These are phyloP conservation scores for Saccharomyces hybrid DNA, from an alignment of 1,139 yeast species.

Conservation along the genomic window DNA sequence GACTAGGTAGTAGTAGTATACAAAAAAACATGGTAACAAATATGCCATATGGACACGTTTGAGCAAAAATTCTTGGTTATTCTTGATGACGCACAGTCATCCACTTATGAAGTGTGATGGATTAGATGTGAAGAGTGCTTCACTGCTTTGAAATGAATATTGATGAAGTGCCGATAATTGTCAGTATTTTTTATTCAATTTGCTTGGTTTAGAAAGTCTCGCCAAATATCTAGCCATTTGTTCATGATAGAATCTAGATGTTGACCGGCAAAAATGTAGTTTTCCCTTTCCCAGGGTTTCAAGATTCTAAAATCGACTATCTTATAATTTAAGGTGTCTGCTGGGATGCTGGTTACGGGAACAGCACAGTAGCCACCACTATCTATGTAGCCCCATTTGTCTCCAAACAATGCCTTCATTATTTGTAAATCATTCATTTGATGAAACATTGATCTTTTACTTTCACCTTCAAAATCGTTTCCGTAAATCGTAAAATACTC, in stretches of 20 bases:
- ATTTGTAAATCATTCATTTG: conserved; percentile 21
- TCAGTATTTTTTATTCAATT: not conserved
- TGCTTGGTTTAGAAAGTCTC: conserved; percentile 3
- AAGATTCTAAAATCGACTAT: conserved; percentile 11
- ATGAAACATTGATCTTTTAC: conserved; percentile 13
- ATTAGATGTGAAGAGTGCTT: not conserved
- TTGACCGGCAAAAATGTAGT: conserved; percentile 2
- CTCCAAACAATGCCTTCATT: conserved; percentile 25
- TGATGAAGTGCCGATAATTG: not conserved
- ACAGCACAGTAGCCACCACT: conserved; percentile 17
- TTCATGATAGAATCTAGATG: conserved; percentile 1
- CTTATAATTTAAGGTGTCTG: conserved; percentile 2
- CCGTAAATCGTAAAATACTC: conserved; percentile 30
- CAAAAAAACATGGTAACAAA: not conserved
- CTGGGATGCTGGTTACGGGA: not conserved
- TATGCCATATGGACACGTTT: not conserved
- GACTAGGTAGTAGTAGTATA: not conserved
- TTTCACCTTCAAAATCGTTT: conserved; percentile 14
- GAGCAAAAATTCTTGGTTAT: not conserved
- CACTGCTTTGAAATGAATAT: not conserved
- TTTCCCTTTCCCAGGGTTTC: conserved; percentile 13
- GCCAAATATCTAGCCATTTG: conserved; percentile 10
- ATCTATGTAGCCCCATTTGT: conserved; percentile 27
- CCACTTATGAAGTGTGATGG: not conserved
- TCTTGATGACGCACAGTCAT: not conserved